Conservation (phyloP, 768 basidiomycete species). For the Daedaleopsis nitida region DNA sequence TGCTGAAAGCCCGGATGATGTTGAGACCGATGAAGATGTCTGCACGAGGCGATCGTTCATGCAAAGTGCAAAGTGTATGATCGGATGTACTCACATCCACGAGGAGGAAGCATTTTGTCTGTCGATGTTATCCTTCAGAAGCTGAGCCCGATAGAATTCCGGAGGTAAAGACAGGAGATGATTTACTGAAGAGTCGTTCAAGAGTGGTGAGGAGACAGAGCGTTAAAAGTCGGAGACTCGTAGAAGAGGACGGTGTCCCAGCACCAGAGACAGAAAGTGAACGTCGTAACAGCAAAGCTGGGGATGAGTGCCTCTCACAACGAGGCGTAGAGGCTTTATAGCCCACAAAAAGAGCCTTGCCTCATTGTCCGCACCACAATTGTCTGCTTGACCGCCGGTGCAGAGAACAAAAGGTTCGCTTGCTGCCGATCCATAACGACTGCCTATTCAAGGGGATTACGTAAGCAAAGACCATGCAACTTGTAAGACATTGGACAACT, state of each 20-base stretch:
- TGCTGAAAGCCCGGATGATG: slow-evolving; percentile 72
- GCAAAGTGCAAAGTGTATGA: background rate
- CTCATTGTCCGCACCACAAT: background rate
- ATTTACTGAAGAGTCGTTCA: background rate
- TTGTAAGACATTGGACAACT: too few species aligned
- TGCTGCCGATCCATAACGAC: background rate
- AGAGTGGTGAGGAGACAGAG: background rate
- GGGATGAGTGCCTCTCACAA: background rate
- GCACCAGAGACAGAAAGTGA: slow-evolving; percentile 3
- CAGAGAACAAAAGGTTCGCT: background rate
- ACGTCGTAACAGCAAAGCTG: background rate
- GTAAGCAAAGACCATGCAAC: background rate
- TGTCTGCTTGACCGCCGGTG: background rate
- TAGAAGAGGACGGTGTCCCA: slow-evolving; percentile 1
- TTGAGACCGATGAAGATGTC: slow-evolving; percentile 81
- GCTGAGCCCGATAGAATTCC: slow-evolving; percentile 25
- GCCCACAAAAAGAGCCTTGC: background rate
- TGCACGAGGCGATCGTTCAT: slow-evolving; percentile 16
- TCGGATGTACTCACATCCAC: slow-evolving; percentile 44
- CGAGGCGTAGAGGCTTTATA: background rate
- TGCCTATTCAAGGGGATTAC: background rate
- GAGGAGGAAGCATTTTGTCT: slow-evolving; percentile 42
- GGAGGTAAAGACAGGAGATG: slow-evolving; percentile 74
- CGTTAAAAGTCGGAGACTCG: background rate
- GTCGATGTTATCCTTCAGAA: slow-evolving; percentile 43